These are phyloP conservation scores for Nicotiana attenuata DNA, from an alignment of 257 asterid species.

Conservation along the genomic window DNA sequence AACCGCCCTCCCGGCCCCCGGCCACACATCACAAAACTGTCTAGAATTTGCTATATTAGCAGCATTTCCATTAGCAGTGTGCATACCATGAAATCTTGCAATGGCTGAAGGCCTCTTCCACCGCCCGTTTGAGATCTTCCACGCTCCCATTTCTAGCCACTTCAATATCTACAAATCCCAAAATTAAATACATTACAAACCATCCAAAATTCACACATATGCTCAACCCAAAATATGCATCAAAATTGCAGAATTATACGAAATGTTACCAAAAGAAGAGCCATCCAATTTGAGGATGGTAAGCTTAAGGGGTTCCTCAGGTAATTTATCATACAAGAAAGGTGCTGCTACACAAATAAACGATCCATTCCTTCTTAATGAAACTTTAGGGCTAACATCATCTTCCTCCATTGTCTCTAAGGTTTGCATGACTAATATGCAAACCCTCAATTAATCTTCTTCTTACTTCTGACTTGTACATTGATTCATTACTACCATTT, in stretches of 20 bases:
- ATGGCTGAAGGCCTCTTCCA: conserved; percentile 17
- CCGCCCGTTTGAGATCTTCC: conserved; percentile 18
- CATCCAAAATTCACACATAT: no score
- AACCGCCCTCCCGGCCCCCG: no score
- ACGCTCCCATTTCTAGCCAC: conserved; percentile 14
- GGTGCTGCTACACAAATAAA: conserved; percentile 10
- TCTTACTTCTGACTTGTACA: not conserved
- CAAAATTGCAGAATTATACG: not conserved
- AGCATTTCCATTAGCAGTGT: not conserved
- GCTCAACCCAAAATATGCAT: no score
- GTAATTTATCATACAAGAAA: conserved; percentile 13
- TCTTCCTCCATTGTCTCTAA: conserved; percentile 5
- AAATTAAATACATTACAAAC: not conserved
- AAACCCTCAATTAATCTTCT: not conserved
- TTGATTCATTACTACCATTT: not conserved
- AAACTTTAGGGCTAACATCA: conserved; percentile 6
- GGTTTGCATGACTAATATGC: conserved; percentile 13
- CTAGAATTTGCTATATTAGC: not conserved
- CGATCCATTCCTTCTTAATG: conserved; percentile 4
- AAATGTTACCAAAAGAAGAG: conserved; percentile 13
- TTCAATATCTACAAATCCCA: conserved; percentile 11
- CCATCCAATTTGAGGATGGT: conserved; percentile 19
- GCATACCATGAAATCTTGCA: conserved; percentile 22
- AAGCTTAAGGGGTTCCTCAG: conserved; percentile 15
- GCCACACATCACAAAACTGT: not conserved